Evolutionary conservation across 2,329 filamentous ascomycete species (phyloP).

Genomic region (Xylariaceae sp.): DNA sequence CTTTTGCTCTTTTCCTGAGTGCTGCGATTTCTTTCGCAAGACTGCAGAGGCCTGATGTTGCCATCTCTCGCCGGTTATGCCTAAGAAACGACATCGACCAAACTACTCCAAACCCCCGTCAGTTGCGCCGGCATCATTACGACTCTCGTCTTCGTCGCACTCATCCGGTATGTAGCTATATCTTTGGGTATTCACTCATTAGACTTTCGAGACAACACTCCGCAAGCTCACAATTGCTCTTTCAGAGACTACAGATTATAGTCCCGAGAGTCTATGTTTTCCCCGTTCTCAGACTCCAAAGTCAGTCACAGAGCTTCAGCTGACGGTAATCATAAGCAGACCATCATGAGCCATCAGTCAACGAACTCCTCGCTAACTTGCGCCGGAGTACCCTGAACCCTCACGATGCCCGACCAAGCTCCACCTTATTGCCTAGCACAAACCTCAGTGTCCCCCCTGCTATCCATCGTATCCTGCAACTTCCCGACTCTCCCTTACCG

Average conservation of each 20-base stretch:
- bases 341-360: conserved; percentile 46
- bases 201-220: too few species aligned
- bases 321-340: conserved; percentile 21
- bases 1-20: neutral
- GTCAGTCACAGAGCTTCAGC: neutral
- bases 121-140: conserved; percentile 49
- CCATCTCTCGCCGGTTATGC: conserved; percentile 43
- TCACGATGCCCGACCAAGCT: conserved; percentile 27
- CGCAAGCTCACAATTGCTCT: neutral
- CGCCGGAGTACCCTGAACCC: conserved; percentile 43
- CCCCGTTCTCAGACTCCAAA: neutral
- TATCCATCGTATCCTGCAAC: conserved; percentile 55
- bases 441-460: conserved; percentile 55
- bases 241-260: neutral
- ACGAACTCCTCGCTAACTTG: conserved; percentile 55
- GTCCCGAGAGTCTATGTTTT: neutral
- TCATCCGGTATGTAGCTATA: conserved; percentile 25
- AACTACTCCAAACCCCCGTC: conserved; percentile 57
- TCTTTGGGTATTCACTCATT: too few species aligned
- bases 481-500: conserved; percentile 54
- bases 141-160: conserved; percentile 36
- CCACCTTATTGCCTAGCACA: conserved; percentile 31
- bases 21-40: conserved; percentile 23
- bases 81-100: conserved; percentile 57
- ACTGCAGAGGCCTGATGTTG: conserved; percentile 17